Percentiles rank a stretch among this genome's conserved stretches.
These are phyloP conservation scores for Candida silvicultrix DNA, from an alignment of 805 yeast genomes.

Conservation along the genomic window DNA sequence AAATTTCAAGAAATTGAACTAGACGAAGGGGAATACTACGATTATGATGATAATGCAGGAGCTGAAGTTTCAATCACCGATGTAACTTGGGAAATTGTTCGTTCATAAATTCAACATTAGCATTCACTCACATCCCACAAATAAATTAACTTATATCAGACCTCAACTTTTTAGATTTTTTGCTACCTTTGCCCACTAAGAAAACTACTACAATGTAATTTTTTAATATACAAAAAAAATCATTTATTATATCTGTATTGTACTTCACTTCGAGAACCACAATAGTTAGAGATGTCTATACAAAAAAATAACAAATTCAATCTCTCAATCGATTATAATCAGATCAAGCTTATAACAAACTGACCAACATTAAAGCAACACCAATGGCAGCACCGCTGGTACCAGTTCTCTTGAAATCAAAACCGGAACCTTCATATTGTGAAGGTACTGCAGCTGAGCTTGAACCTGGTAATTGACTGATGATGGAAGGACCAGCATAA, in stretches of 20 bases:
- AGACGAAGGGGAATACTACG: slow-evolving; percentile 86
- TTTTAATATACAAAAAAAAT: not conserved
- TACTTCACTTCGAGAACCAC: not conserved
- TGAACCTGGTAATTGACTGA: not conserved
- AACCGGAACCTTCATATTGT: slow-evolving; percentile 6
- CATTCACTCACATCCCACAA: not conserved
- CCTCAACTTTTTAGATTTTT: no score
- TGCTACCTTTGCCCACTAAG: no score
- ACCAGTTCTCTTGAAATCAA: slow-evolving; percentile 2
- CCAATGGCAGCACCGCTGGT: no score
- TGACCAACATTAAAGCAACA: not conserved
- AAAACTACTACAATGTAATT: no score
- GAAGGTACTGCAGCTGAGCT: slow-evolving; percentile 1
- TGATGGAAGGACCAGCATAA: not conserved
- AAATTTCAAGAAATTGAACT: slow-evolving; percentile 61
- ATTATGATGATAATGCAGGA: slow-evolving; percentile 81
- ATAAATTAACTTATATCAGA: no score
- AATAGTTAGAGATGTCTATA: not conserved
- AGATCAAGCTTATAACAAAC: not conserved
- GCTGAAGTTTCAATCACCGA: slow-evolving; percentile 80
- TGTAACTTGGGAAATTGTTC: slow-evolving; percentile 55
- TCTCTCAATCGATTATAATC: not conserved
- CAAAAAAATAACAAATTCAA: not conserved
- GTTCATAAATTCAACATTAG: slow-evolving; percentile 6
- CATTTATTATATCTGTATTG: not conserved